phyloP scores from a whole-genome alignment of 345 rosid genomes.

The Eucalyptus cloeziana region DNA sequence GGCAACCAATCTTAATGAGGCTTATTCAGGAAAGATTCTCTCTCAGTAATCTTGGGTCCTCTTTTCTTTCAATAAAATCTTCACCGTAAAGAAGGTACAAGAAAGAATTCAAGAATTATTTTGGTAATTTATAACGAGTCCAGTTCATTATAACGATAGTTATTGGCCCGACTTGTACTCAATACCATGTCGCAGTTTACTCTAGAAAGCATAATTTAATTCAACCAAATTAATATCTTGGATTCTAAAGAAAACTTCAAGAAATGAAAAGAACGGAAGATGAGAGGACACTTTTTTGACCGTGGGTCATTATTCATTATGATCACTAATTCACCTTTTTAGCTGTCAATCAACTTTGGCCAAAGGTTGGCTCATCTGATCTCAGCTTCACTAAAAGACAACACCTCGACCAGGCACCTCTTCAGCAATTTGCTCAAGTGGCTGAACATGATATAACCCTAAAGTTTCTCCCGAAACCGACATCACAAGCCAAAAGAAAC shows the following conservation, averaged over 20 bases:
- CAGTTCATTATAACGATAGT: neutral
- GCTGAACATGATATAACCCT: neutral
- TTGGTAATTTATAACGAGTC: neutral
- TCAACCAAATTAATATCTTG: neutral
- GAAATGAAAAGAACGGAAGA: neutral
- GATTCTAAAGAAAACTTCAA: neutral
- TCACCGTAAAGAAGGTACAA: neutral
- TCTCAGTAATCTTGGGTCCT: neutral
- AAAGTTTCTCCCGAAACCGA: neutral
- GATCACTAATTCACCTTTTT: neutral
- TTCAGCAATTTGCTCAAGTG: neutral
- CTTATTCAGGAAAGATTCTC: neutral
- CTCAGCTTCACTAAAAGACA: neutral
- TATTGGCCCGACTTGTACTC: neutral
- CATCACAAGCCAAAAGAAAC: neutral
- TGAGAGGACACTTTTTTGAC: neutral
- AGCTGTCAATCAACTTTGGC: neutral
- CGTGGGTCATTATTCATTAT: neutral
- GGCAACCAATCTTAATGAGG: neutral
- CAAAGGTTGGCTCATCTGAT: neutral
- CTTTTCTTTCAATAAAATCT: neutral
- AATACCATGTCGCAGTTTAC: neutral
- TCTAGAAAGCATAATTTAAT: neutral
- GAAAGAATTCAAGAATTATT: neutral
- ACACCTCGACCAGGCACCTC: neutral